A percentile compares a stretch with the other conserved stretches of the same genome.
Conservation (phyloP, 805 yeast species). For the Metschnikowia lunata region DNA sequence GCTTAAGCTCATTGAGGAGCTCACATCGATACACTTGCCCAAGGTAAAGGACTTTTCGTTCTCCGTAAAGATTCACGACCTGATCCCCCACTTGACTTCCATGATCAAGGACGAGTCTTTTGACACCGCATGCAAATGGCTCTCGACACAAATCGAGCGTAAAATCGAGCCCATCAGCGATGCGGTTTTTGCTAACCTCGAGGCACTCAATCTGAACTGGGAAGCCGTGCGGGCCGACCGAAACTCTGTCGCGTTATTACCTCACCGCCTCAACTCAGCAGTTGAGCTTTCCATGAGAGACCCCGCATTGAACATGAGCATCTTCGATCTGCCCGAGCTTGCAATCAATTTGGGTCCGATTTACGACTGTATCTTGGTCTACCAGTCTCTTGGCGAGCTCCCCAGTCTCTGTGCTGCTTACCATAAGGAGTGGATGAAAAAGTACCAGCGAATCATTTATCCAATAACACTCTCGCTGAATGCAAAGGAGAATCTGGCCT, state of each 20-base stretch:
- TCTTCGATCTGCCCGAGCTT: constrained; percentile 39
- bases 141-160: constrained; percentile 55
- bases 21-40: constrained; percentile 63
- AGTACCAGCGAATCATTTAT: constrained; percentile 66
- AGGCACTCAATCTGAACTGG: constrained; percentile 59
- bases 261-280: constrained; percentile 77
- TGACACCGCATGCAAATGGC: constrained; percentile 59
- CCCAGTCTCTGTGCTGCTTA: constrained; percentile 60
- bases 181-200: constrained; percentile 50
- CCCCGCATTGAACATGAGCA: constrained; percentile 44
- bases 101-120: constrained; percentile 73
- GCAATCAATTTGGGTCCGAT: constrained; percentile 64
- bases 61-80: constrained; percentile 63
- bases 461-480: constrained; percentile 45
- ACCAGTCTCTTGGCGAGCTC: constrained; percentile 63
- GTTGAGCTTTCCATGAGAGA: constrained; percentile 76
- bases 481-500: constrained; percentile 22
- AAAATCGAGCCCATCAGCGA: constrained; percentile 59
- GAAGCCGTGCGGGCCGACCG: constrained; percentile 41
- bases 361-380: constrained; percentile 79
- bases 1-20: constrained; percentile 71
- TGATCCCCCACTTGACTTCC: constrained; percentile 71
- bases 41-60: constrained; percentile 73
- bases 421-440: constrained; percentile 64
- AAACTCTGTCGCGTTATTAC: constrained; percentile 35